Base-by-base conservation (phyloP, 495 filamentous ascomycete genomes). In the Cercophora scortea region DNA sequence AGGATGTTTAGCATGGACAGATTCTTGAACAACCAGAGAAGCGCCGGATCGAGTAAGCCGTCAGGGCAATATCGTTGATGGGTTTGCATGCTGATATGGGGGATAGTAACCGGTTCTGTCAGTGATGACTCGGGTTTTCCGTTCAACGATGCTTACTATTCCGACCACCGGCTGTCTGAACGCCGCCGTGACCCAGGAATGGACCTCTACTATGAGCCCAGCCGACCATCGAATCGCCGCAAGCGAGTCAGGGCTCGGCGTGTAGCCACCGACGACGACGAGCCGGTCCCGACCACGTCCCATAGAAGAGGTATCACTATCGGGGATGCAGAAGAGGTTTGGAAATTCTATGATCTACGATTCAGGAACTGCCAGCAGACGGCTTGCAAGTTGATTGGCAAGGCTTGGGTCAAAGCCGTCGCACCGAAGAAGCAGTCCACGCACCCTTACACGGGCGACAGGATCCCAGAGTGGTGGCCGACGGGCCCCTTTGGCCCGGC, bases 361-460 rank as follows among this genome's bases (percentile, higher is more conserved):
- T 84, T 92, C 54, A 78, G 79, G 50, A 75, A 75, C 32, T 71
- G 89, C 48, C 87, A 91, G 59, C 89, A 94, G 61, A 76, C 80
- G 7, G 80, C 84, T 45, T 86, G 85, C 67, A 87, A 88, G 58
- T 68, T 79, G 15, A 80, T 94, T 34, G 80, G 80, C 8, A 94
- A 92, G 64, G 84, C 79, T 4, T 91, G 89, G 69, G 85, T 95
- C 57, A 90, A 87, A 60, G 76, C 83, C 13, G 84, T 95, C 3
- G 87, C 90, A 47, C 87, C 90, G 0, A 88, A 87, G 55, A 96
- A 96, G 65, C 89, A 95, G 62, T 82, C 84, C 0, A 84, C 78
- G 42, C 82, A 87, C 56, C 91, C 91, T 0, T 96, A 96, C 65
- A 90, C 86, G 19, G 76, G 86, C 41, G 70, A 74, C 34, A 84